phyloP scores from a whole-genome alignment of 345 rosid genomes.

The Syzygium oleosum region DNA sequence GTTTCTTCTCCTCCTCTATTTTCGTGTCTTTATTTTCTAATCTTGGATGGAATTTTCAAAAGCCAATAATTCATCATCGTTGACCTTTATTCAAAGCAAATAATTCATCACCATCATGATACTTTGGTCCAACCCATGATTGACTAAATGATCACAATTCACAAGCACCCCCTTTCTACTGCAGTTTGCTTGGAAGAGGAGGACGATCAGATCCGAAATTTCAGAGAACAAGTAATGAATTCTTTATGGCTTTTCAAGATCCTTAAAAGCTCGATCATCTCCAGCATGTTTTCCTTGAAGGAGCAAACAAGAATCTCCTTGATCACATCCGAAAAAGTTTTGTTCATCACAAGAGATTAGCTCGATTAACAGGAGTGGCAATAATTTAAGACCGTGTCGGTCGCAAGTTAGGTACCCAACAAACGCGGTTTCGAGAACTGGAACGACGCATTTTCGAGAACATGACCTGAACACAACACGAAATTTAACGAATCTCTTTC shows the following conservation, averaged over 20 bases:
- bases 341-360: not conserved
- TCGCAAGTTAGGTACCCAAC: not conserved
- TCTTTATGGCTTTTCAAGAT: not conserved
- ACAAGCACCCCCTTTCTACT: not conserved
- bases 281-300: not conserved
- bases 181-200: not conserved
- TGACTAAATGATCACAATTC: not conserved
- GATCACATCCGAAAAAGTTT: not conserved
- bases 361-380: not conserved
- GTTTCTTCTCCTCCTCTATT: not conserved
- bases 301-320: not conserved
- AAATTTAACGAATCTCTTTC: not conserved
- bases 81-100: not conserved
- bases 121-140: not conserved
- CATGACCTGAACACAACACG: not conserved
- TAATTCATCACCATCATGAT: not conserved
- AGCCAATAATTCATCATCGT: not conserved
- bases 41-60: not conserved
- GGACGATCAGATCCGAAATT: not conserved
- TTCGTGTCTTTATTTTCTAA: not conserved
- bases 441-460: not conserved
- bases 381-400: rapidly evolving
- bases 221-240: not conserved
- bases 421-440: not conserved
- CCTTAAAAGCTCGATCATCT: not conserved